phyloP scores from a whole-genome alignment of 768 basidiomycete genomes.

The Termitomyces heimii region DNA sequence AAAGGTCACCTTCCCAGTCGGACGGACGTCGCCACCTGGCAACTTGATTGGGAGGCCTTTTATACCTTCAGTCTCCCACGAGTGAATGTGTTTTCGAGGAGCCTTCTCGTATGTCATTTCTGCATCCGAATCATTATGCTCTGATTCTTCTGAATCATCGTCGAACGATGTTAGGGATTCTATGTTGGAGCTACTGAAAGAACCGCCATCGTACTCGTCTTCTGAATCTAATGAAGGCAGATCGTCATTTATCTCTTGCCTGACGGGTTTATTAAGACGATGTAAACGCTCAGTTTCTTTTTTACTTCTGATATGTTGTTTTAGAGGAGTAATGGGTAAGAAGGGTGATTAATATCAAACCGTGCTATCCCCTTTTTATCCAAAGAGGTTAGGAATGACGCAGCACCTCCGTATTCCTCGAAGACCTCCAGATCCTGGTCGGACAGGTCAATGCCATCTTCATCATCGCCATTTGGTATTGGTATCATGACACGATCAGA shows the following conservation, averaged over 20 bases:
- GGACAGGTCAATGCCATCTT: slow-evolving; percentile 52
- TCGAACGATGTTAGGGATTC: slow-evolving; percentile 22
- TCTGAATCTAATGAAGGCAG: slow-evolving; percentile 68
- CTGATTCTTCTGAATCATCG: slow-evolving; percentile 16
- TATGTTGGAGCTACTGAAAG: slow-evolving; percentile 21
- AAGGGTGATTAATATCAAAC: slow-evolving; percentile 35
- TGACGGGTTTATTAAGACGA: slow-evolving; percentile 54
- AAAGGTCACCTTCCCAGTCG: slow-evolving; percentile 34
- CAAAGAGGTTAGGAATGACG: slow-evolving; percentile 62
- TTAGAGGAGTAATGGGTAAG: background rate
- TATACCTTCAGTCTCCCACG: slow-evolving; percentile 43
- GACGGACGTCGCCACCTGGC: slow-evolving; percentile 68
- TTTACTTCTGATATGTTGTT: slow-evolving; percentile 61
- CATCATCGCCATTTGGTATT: slow-evolving; percentile 46
- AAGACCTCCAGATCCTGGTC: slow-evolving; percentile 67
- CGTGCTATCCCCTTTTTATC: slow-evolving; percentile 79
- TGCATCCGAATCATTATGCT: slow-evolving; percentile 39
- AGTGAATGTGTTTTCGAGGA: slow-evolving; percentile 46
- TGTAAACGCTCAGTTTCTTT: slow-evolving; percentile 73
- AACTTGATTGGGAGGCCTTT: slow-evolving; percentile 83
- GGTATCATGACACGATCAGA: slow-evolving; percentile 55
- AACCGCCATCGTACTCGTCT: slow-evolving; percentile 45
- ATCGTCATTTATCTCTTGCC: slow-evolving; percentile 36
- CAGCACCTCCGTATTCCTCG: slow-evolving; percentile 54
- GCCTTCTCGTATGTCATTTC: slow-evolving; percentile 73